Evolutionary conservation across 768 basidiomycete species (phyloP).

Genomic region (Leccinum rimulosum): DNA sequence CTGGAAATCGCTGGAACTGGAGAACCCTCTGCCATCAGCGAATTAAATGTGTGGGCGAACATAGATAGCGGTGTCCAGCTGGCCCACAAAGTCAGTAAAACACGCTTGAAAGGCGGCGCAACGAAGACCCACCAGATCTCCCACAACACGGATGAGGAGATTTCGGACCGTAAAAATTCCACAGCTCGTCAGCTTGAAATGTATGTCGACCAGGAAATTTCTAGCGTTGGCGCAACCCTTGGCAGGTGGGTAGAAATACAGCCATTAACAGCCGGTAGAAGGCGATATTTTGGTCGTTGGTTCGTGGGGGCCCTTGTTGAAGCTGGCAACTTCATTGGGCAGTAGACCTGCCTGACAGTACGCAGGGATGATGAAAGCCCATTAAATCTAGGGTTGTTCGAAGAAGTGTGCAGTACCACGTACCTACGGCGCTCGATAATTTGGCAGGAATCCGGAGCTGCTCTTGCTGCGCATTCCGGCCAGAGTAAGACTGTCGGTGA

Average conservation of each 20-base stretch:
- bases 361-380: background rate
- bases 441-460: background rate
- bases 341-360: conserved; percentile 2
- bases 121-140: background rate
- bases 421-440: background rate
- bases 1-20: background rate
- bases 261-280: background rate
- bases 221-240: background rate
- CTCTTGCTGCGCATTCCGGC: conserved; percentile 2
- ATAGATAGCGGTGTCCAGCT: background rate
- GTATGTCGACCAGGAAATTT: background rate
- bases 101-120: background rate
- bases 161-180: background rate
- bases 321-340: conserved; percentile 1
- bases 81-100: background rate
- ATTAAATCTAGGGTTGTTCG: background rate
- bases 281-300: background rate
- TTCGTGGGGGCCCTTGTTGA: background rate
- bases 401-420: background rate
- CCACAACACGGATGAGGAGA: background rate
- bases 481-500: conserved; percentile 2
- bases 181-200: background rate
- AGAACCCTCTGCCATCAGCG: background rate
- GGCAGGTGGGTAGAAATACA: background rate
- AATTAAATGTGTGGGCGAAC: background rate